Percentiles rank a stretch among this genome's conserved stretches.
Evolutionary conservation across 306 rosid species (phyloP).

Genomic region (Vachellia collinsii): DNA sequence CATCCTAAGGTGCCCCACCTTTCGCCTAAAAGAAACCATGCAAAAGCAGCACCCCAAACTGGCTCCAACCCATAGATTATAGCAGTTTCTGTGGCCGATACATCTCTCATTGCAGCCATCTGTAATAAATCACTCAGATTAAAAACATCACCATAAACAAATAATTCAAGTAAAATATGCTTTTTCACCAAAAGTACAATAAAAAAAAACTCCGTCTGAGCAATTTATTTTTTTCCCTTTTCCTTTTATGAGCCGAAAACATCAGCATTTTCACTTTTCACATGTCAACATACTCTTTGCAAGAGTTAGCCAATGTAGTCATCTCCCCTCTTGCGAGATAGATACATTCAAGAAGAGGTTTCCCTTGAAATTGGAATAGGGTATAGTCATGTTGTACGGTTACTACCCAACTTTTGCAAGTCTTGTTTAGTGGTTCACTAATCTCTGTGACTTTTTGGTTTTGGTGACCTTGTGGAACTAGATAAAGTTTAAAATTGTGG

Average conservation of each 20-base stretch:
- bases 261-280: background rate
- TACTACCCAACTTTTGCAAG: background rate
- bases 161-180: constrained; percentile 1
- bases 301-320: background rate
- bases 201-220: background rate
- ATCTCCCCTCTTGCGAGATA: background rate
- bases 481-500: background rate
- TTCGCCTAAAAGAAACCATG: constrained; percentile 86
- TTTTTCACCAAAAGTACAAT: background rate
- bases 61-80: constrained; percentile 81
- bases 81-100: constrained; percentile 82
- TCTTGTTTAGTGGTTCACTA: background rate
- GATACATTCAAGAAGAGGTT: background rate
- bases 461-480: background rate
- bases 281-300: background rate
- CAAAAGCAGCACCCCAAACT: constrained; percentile 80
- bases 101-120: constrained; percentile 79
- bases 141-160: constrained; percentile 25
- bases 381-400: background rate
- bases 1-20: constrained; percentile 77
- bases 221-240: background rate
- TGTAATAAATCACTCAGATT: constrained; percentile 31
- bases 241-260: background rate
- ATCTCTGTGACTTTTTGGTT: background rate
- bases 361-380: background rate